These are phyloP conservation scores for Pichia sp. DNA, from an alignment of 1,139 yeast genomes.

Conservation along the genomic window DNA sequence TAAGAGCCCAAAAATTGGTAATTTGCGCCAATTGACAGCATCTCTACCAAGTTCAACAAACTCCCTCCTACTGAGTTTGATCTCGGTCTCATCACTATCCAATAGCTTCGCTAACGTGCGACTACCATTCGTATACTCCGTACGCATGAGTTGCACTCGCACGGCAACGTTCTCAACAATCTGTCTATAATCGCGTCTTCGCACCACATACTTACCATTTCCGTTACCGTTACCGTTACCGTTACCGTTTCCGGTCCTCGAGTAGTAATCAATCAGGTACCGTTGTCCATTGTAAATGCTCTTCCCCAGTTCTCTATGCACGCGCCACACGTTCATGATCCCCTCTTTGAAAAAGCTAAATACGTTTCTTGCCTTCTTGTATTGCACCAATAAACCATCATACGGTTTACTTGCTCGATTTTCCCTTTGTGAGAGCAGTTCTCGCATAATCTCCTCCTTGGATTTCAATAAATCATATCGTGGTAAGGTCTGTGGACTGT, in stretches of 20 bases:
- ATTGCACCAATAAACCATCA: slow-evolving; percentile 9
- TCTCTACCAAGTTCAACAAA: slow-evolving; percentile 54
- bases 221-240: too few species aligned
- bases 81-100: slow-evolving; percentile 17
- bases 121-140: slow-evolving; percentile 21
- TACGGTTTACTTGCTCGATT: not conserved
- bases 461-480: slow-evolving; percentile 18
- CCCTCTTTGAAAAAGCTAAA: slow-evolving; percentile 46
- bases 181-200: slow-evolving; percentile 8
- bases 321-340: slow-evolving; percentile 44
- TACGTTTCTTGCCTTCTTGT: slow-evolving; percentile 18
- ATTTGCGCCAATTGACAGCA: slow-evolving; percentile 45
- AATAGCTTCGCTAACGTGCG: too few species aligned
- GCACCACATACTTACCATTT: slow-evolving; percentile 16
- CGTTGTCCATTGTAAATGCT: slow-evolving; percentile 16
- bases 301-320: slow-evolving; percentile 22
- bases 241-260: too few species aligned
- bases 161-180: slow-evolving; percentile 20
- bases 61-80: slow-evolving; percentile 45
- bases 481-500: too few species aligned
- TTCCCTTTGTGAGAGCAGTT: slow-evolving; percentile 2
- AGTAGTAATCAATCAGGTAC: too few species aligned
- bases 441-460: slow-evolving; percentile 5
- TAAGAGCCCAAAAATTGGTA: slow-evolving; percentile 57
- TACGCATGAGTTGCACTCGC: slow-evolving; percentile 15